Evolutionary conservation across 768 basidiomycete species (phyloP), one percentile per base, ranked within the genome.

Genomic region (Rickenella mellea): DNA sequence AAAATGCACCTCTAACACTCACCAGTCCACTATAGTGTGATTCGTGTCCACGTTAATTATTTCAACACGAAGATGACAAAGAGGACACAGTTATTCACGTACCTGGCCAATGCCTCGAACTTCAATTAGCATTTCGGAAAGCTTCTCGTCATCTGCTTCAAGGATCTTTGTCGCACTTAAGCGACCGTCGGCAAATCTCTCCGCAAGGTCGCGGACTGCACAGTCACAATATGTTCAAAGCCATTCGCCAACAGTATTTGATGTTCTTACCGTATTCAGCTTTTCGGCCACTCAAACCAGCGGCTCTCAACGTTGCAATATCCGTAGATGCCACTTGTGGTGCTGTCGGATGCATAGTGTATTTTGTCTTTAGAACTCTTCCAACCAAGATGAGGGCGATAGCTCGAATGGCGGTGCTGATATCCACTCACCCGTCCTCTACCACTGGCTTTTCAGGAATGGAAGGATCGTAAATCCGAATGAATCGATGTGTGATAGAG

Each of bases 271-370:
- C 74, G 59, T 96, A 96, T 65, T 93, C 88, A 2, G 85, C 87
- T 58, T 96, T 96, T n/a, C 90, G 69, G 12, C 63, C 72, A 47
- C 83, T 88, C 43, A 94, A 60, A 0, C 92, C 92, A 6, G 84
- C 90, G 5, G 73, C 69, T 39, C 77, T 73, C 26, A 94, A 66
- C 2, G 67, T 67, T 10, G 71, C 48, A 22, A 83, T 57, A 45
- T 81, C 77, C 17, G 73, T 76, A 25, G 63, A 60, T 2, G 76
- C 66, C 2, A 94, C 85, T 55, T 83, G 74, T 32, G 66, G 61
- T 8, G 90, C 80, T 2, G 73, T 71, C 1, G 90, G 90, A 57
- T 88, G 93, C 45, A 72, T 67, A n/a, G 61, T 55, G n/a, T n/a
- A 44, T 50, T 12, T 22, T 5, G 39, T 53, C 41, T 14, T 12